These are phyloP conservation scores for Wickerhamomyces hampshirensis DNA, from an alignment of 805 yeast genomes.

Conservation along the genomic window DNA sequence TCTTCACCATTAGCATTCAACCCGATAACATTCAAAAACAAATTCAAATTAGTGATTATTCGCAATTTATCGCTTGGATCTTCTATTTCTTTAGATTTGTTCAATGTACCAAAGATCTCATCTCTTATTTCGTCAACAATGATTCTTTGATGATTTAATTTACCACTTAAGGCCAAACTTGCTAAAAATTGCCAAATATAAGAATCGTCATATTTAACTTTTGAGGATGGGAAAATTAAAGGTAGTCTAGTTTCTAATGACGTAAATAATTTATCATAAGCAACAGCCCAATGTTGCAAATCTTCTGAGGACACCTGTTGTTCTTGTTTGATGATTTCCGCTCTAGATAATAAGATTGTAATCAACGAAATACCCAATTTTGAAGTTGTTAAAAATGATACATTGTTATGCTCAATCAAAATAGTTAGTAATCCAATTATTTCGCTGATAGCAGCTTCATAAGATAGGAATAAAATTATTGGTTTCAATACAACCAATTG, in stretches of 20 bases:
- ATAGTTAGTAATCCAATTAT: constrained; percentile 72
- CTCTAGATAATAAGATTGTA: constrained; percentile 87
- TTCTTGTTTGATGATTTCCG: constrained; percentile 88
- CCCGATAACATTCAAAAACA: constrained; percentile 96
- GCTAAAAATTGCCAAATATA: constrained; percentile 98
- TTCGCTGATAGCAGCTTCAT: constrained; percentile 71
- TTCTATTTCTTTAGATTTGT: constrained; percentile 54
- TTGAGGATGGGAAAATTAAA: constrained; percentile 73
- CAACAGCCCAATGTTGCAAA: constrained; percentile 59
- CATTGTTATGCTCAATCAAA: constrained; percentile 64
- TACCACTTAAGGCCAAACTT: constrained; percentile 86
- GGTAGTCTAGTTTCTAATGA: constrained; percentile 73
- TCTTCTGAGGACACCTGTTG: constrained; percentile 42
- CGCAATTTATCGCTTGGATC: constrained; percentile 40
- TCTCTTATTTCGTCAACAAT: constrained; percentile 93
- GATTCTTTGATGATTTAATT: constrained; percentile 83
- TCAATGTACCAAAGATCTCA: constrained; percentile 85
- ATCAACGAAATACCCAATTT: constrained; percentile 82
- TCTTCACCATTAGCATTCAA: constrained; percentile 86
- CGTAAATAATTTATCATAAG: constrained; percentile 79
- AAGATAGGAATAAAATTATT: constrained; percentile 72
- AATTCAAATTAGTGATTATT: constrained; percentile 74
- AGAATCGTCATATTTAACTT: constrained; percentile 26
- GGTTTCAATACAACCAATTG: constrained; percentile 79
- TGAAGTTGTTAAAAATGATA: constrained; percentile 47